Evolutionary conservation across 2,329 filamentous ascomycete species (phyloP), one percentile per base, ranked within the genome.

Genomic region (Pseudocercospora eumusae): DNA sequence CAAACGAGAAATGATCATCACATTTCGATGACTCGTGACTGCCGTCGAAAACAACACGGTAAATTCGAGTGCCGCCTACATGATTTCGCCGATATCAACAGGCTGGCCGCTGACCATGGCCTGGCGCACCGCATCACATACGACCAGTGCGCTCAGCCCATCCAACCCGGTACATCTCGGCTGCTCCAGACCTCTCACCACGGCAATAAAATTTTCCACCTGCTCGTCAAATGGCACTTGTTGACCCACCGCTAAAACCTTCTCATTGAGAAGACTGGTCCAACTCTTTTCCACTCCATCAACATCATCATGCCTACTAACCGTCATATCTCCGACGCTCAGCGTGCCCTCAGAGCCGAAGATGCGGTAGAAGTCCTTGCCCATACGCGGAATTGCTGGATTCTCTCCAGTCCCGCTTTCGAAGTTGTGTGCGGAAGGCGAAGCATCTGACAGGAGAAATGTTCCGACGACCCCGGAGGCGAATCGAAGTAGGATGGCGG

Each of bases 331-430:
- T 0, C 82, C 82, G 15, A 86, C 80, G 67, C 83, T 84, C 0
- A 86, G 68, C 20, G 76, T 79, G 0, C 74, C 84, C 2, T 82
- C 73, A 0, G 79, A 81, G 0, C 83, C 83, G 62, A 86, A 82
- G n/a, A 86, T 79, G 0, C 83, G 78, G 61, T 85, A 86, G 55
- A 84, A 81, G 64, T 79, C 79, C 61, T 73, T 73, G 0, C 70
- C 74, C 1, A 75, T 18, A n/a, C 56, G 70, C 0, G 83, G 79
- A 54, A 86, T 81, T 0, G 76, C 70, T 0, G 84, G 82, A 61
- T 86, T 87, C 72, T 87, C 85, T 1, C 84, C 84, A 0, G 84
- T 86, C 0, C 82, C 84, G 1, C 77, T 73, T 69, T 86, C 84
- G 54, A 86, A 86, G 60, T 78, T 83, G 69, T 84, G 79, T 1